phyloP scores from a whole-genome alignment of 768 basidiomycete species.

The Naganishia antarctica region DNA sequence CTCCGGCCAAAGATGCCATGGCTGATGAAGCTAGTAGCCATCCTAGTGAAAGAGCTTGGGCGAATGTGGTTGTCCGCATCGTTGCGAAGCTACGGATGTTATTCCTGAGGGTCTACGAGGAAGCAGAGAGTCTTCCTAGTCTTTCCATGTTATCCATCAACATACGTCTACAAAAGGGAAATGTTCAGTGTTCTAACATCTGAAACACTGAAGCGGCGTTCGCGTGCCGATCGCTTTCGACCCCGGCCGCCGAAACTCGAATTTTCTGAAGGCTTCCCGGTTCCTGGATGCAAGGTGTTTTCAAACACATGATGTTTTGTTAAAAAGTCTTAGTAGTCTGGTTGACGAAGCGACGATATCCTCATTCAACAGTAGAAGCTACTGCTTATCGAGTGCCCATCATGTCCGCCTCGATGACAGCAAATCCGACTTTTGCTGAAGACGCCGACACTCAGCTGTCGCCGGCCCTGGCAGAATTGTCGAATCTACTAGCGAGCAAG shows the following conservation, averaged over 20 bases:
- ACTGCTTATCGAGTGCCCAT: neutral
- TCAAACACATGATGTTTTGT: no score
- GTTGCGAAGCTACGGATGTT: neutral
- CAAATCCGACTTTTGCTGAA: neutral
- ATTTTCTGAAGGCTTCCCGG: neutral
- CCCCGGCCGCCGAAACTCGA: slow-evolving; percentile 10
- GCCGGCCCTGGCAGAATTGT: slow-evolving; percentile 18
- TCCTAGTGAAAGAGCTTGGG: neutral
- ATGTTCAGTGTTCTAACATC: neutral
- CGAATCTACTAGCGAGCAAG: slow-evolving; percentile 34
- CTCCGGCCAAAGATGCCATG: slow-evolving; percentile 6
- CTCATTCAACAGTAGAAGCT: neutral
- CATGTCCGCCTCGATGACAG: neutral
- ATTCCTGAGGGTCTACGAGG: no score
- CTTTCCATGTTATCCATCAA: no score
- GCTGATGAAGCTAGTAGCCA: slow-evolving; percentile 1
- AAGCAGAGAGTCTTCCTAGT: no score
- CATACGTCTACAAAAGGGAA: neutral
- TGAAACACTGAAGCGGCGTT: slow-evolving; percentile 9
- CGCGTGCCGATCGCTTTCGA: neutral
- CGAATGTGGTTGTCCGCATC: neutral
- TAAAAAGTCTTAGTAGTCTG: no score
- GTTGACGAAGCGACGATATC: no score
- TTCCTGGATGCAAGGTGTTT: neutral
- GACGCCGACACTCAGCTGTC: slow-evolving; percentile 5